Base-by-base conservation (phyloP, 768 basidiomycete species). In the Hypholoma sublateritium region DNA sequence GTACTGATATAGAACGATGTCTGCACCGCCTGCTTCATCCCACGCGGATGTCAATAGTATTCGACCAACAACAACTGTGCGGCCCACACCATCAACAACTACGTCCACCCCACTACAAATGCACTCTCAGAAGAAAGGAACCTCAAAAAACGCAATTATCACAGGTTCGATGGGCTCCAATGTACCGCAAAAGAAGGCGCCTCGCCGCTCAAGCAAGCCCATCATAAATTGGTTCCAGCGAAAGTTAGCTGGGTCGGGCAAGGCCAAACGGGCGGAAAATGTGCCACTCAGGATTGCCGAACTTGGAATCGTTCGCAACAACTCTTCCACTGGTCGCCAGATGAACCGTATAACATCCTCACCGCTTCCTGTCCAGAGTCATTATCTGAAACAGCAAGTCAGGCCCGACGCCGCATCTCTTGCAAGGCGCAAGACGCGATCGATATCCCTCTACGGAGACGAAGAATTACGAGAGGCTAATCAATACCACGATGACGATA, bases 151-250 rank as follows among this genome's bases (percentile, higher is more conserved):
- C 12, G 55, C 64, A 17, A 47, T 64, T 36, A 60, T 28, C 22
- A n/a, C 66, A 9, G 61, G 59, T 25, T 68, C 66, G 35, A 39
- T 62, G 21, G 60, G 57, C 24, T 78, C 78, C 58, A 59, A 73
- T 3, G 63, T 68, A 34, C 80, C 80, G 59, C 72, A 76, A 55
- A 89, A 90, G 76, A 89, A 88, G 68, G 67, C 82, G 6, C 73
- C 86, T 53, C 81, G 84, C 47, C 84, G 87, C 37, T 84, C 88
- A 16, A 88, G 91, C 70, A 90, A 91, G 68, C 92, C 92, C 8
- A 88, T 94, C 63, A 86, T 94, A 65, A 89, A 91, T 63, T 94
- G 92, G 92, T 86, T 94, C 58, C 91, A 93, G 66, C 85, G 90
- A 61, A 94, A 94, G 70, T 78, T 94, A 13, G 87, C 85, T 35